Evolutionary conservation across 495 filamentous ascomycete species (phyloP), one percentile per base, ranked within the genome.

Genomic region (Barbatosphaeria neglecta): DNA sequence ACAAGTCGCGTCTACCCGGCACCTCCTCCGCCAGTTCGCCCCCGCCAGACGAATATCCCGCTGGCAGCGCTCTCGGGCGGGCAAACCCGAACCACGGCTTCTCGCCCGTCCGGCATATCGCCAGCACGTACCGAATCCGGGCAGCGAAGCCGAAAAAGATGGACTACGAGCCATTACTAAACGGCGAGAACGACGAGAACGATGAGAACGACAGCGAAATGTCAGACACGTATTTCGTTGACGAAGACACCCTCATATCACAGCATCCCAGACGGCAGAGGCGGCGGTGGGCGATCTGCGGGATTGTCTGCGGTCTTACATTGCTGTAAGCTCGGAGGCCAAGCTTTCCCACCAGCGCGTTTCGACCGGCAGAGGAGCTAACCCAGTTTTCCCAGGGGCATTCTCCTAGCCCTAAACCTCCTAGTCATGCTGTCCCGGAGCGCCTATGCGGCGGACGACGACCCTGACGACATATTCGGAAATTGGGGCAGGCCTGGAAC

Each of bases 381-480:
- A n/a, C n/a, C n/a, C n/a, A n/a, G n/a, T n/a, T n/a, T n/a, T n/a
- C n/a, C 25, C 37, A 40, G 50, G 37, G 33, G 31, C 16, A 41
- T 52, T 17, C 28, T 53, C 17, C 22, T 53, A 10, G 43, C 28
- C 28, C 8, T 48, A 19, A 43, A 42, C 20, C 16, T 49, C 11
- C 19, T 41, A 4, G 6, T 41, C 10, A 22, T 41, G 39, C 22
- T 41, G 64, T 81, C 23, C 64, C 68, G 17, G 70, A 71, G 33
- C 60, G 72, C 15, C 59, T 82, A 50, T 78, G 80, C 59, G 72
- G 75, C 7, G 65, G 52, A 58, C 37, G 58, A 79, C 43, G 72
- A 83, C 47, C 66, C 77, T 37, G 58, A 80, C 43, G 72, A 83
- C 46, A 65, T 76, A 19, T 64, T 85, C 46, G 67, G 66, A 22